These are phyloP conservation scores for Diplodia mutila DNA, from an alignment of 2,329 filamentous ascomycete species.

Conservation along the genomic window DNA sequence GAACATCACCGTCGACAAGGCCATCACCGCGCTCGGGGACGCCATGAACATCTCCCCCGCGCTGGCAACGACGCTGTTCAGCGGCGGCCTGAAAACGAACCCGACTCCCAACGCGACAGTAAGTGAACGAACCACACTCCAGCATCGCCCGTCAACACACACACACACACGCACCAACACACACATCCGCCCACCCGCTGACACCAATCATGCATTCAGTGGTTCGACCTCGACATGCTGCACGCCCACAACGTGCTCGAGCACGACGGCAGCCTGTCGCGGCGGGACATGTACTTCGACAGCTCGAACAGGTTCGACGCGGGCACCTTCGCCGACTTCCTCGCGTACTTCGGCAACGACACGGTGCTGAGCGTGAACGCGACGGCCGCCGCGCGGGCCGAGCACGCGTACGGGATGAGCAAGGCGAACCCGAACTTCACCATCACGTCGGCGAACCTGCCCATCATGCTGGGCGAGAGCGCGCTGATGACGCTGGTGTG, in stretches of 20 bases:
- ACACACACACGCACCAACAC: no score
- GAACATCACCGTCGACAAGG: slow-evolving; percentile 35
- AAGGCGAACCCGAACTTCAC: slow-evolving; percentile 30
- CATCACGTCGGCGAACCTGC: slow-evolving; percentile 28
- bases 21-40: slow-evolving; percentile 33
- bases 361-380: slow-evolving; percentile 20
- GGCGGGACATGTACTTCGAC: slow-evolving; percentile 29
- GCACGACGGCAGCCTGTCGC: slow-evolving; percentile 41
- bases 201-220: slow-evolving; percentile 16
- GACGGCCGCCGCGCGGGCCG: slow-evolving; percentile 26
- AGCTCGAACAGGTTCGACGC: slow-evolving; percentile 30
- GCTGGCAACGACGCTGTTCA: slow-evolving; percentile 34
- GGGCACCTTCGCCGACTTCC: slow-evolving; percentile 33
- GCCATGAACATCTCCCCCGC: slow-evolving; percentile 40
- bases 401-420: slow-evolving; percentile 29
- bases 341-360: slow-evolving; percentile 28
- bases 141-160: no score
- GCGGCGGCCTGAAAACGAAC: slow-evolving; percentile 29
- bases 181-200: no score
- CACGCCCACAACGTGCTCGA: slow-evolving; percentile 41
- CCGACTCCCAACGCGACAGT: slow-evolving; percentile 25
- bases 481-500: slow-evolving; percentile 31
- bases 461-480: slow-evolving; percentile 32
- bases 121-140: background rate
- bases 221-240: slow-evolving; percentile 40